Percentiles rank a stretch among this genome's conserved stretches.
These are phyloP conservation scores for Aspergillus costaricaensis DNA, from an alignment of 2,329 filamentous ascomycete species.

Conservation along the genomic window DNA sequence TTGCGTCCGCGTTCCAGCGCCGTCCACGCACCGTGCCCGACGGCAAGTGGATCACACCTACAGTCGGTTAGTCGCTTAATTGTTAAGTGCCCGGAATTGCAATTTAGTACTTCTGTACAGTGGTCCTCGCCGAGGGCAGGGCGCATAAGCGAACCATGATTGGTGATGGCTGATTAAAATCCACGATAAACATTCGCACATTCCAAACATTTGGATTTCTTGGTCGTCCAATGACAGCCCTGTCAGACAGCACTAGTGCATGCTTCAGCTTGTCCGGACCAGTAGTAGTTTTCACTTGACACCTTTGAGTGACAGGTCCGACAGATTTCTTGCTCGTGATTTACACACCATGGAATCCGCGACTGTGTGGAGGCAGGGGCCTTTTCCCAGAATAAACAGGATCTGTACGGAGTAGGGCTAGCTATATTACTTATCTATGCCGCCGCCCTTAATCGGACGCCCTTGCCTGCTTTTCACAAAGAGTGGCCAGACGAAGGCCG, in stretches of 20 bases:
- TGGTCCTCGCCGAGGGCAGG: neutral
- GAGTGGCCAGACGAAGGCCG: neutral
- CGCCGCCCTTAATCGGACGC: neutral
- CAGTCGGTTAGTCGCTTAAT: neutral
- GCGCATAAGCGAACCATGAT: slow-evolving; percentile 5
- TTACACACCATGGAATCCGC: slow-evolving; percentile 1
- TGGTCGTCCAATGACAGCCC: slow-evolving; percentile 12
- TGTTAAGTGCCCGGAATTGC: neutral
- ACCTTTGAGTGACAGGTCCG: slow-evolving; percentile 31
- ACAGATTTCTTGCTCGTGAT: slow-evolving; percentile 14
- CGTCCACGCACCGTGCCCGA: neutral
- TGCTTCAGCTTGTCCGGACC: slow-evolving; percentile 12
- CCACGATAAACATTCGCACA: slow-evolving; percentile 7
- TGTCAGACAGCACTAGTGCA: slow-evolving; percentile 17
- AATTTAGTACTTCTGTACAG: neutral
- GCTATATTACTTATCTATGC: neutral
- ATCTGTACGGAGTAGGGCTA: neutral
- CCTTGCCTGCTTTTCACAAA: neutral
- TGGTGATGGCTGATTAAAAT: neutral
- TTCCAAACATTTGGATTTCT: slow-evolving; percentile 10
- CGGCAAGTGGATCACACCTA: neutral
- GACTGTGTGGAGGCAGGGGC: slow-evolving; percentile 10
- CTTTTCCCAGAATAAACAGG: neutral
- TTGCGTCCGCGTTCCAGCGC: neutral
- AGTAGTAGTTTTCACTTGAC: slow-evolving; percentile 1